A percentile compares a stretch with the other conserved stretches of the same genome.
phyloP scores from a whole-genome alignment of 108 stramenopile species.

The Phaeodactylum tricornutum region DNA sequence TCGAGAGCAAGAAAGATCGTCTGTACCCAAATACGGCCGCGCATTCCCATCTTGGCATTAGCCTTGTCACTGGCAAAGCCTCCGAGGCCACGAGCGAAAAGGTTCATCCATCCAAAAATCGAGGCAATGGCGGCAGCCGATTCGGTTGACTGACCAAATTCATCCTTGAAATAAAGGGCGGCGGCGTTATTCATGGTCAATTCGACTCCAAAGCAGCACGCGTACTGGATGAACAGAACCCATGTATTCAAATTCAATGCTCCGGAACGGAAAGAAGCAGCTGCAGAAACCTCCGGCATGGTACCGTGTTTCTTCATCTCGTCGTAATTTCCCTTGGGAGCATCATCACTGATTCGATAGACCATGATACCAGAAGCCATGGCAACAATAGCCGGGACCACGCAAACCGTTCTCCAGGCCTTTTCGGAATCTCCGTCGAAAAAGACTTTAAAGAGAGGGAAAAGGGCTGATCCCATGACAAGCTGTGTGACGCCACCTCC shows the following conservation, averaged over 20 bases:
- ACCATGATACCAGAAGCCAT: slow-evolving; percentile 38
- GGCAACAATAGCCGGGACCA: slow-evolving; percentile 69
- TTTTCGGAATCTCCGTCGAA: slow-evolving; percentile 50
- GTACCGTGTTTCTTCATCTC: slow-evolving; percentile 70
- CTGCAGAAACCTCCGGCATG: slow-evolving; percentile 66
- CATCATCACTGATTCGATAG: slow-evolving; percentile 61
- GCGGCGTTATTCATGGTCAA: slow-evolving; percentile 87
- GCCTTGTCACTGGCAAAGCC: slow-evolving; percentile 41
- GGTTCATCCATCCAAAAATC: slow-evolving; percentile 67
- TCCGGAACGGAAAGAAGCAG: slow-evolving; percentile 51
- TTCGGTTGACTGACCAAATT: slow-evolving; percentile 57
- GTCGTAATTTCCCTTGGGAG: slow-evolving; percentile 78
- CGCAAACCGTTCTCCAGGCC: slow-evolving; percentile 75
- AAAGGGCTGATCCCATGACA: slow-evolving; percentile 61
- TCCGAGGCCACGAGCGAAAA: slow-evolving; percentile 63
- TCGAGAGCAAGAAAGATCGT: slow-evolving; percentile 45
- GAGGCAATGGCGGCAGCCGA: slow-evolving; percentile 68
- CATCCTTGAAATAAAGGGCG: slow-evolving; percentile 72
- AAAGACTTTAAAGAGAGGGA: slow-evolving; percentile 61
- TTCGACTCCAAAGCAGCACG: slow-evolving; percentile 88
- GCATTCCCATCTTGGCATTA: slow-evolving; percentile 46
- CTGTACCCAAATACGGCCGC: slow-evolving; percentile 48
- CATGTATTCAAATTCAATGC: slow-evolving; percentile 80
- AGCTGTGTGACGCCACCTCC: slow-evolving; percentile 82
- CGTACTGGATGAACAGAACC: slow-evolving; percentile 84